Conservation (phyloP, 768 basidiomycete genomes). For the Podaxis carcinomalis region DNA sequence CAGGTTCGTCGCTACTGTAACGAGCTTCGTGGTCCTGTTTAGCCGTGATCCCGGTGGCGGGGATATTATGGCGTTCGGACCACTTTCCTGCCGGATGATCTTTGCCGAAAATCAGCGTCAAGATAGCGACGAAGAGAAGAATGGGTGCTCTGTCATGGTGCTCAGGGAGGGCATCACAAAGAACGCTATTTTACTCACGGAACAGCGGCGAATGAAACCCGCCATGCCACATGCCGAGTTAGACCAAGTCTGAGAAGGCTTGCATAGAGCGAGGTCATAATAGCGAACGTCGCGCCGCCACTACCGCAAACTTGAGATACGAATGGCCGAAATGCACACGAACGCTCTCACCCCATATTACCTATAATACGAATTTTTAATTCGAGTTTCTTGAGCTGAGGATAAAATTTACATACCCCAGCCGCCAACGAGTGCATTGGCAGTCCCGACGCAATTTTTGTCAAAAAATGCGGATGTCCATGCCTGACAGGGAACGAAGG, state of each 20-base stretch:
- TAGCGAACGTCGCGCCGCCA: slow-evolving; percentile 49
- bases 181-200: slow-evolving; percentile 25
- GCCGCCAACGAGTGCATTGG: slow-evolving; percentile 53
- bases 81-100: slow-evolving; percentile 55
- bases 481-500: slow-evolving; percentile 57
- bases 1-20: not conserved
- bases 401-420: slow-evolving; percentile 40
- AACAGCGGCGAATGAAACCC: slow-evolving; percentile 51
- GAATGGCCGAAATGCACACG: not conserved
- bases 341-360: slow-evolving; percentile 28
- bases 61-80: slow-evolving; percentile 38
- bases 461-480: slow-evolving; percentile 63
- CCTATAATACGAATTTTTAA: slow-evolving; percentile 7
- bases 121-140: slow-evolving; percentile 36
- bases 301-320: slow-evolving; percentile 11
- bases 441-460: slow-evolving; percentile 36
- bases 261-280: slow-evolving; percentile 52
- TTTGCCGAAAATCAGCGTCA: slow-evolving; percentile 41
- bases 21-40: not conserved
- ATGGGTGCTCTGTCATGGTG: slow-evolving; percentile 35
- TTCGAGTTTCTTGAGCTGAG: not conserved
- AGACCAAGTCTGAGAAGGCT: slow-evolving; percentile 27
- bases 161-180: not conserved
- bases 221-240: slow-evolving; percentile 45
- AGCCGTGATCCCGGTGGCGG: slow-evolving; percentile 12